Evolutionary conservation across 371 early-diverging fungal genomes (phyloP), one percentile per base, ranked within the genome.

Genomic region (Actinomortierella ambigua): DNA sequence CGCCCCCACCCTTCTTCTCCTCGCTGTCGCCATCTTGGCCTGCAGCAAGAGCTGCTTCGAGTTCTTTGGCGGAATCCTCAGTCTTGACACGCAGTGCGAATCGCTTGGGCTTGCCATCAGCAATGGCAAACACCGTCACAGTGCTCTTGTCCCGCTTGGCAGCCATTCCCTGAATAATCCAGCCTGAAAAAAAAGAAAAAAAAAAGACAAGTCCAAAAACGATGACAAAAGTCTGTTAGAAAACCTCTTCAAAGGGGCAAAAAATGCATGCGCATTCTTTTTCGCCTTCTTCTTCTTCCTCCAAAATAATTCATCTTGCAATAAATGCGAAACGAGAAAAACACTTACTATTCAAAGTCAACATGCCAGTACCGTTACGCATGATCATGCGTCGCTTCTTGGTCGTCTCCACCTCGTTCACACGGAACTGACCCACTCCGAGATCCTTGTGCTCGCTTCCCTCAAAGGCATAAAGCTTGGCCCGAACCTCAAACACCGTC

Each of bases 381-480:
- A 73, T 73, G 17, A 73, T 67, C 75, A 73, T 67, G 0, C 75
- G 55, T 14, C 75, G 63, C 51, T 52, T 66, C 51, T 51, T 63
- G 1, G 67, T 50, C 34, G 55, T 55, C 2, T 3, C 40, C 43
- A 66, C 59, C 22, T 67, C 75, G 50, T 73, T 73, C 9, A 73
- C 63, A 26, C 67, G 55, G 61, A 73, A 73, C 42, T 63, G 67
- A 4, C 75, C 75, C 14, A 73, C 47, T 1, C 75, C 75, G 34
- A 66, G 18, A 50, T 66, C 73, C 52, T 62, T 59, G 55, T 44
- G 26, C 41, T 59, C 57, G 1, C 49, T 42, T 22, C 59, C 50
- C 20, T 50, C 50, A 6, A 44, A 23, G 1, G 26, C 53, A 53
- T 34, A 73, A 6, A 73, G 41, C 42, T 66, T 73, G 23, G 73